Percentiles rank a stretch among this genome's conserved stretches.
These are phyloP conservation scores for Geotrichum citri-aurantii DNA, from an alignment of 1,139 yeast genomes.

Conservation along the genomic window DNA sequence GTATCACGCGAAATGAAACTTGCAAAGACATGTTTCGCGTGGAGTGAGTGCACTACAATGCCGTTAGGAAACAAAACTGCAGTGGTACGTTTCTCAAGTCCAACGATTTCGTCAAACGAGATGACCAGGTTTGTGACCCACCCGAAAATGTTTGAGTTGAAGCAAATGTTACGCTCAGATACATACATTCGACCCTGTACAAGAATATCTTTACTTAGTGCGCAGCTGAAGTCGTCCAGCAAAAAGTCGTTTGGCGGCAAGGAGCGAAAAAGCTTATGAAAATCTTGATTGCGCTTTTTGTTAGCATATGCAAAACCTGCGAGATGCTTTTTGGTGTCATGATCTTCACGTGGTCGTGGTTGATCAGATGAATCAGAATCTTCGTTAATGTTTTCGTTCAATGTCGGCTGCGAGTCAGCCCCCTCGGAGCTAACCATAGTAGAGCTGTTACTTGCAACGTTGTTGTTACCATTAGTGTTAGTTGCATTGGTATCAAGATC, in stretches of 20 bases:
- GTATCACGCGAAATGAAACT: slow-evolving; percentile 80
- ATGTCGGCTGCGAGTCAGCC: neutral
- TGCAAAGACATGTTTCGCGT: slow-evolving; percentile 68
- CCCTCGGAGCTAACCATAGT: neutral
- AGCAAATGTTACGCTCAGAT: slow-evolving; percentile 74
- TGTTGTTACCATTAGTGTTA: neutral
- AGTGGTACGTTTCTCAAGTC: slow-evolving; percentile 73
- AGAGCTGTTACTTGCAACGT: neutral
- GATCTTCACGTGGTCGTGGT: slow-evolving; percentile 24
- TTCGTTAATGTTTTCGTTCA: neutral
- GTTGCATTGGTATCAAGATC: neutral
- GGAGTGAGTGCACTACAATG: slow-evolving; percentile 62
- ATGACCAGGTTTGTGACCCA: slow-evolving; percentile 84
- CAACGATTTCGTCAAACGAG: slow-evolving; percentile 63
- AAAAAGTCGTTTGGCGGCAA: slow-evolving; percentile 67
- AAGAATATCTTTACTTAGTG: slow-evolving; percentile 77
- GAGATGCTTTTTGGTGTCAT: slow-evolving; percentile 38
- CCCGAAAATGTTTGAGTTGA: slow-evolving; percentile 86
- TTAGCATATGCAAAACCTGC: slow-evolving; percentile 51
- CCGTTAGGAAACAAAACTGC: slow-evolving; percentile 94
- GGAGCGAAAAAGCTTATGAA: slow-evolving; percentile 67
- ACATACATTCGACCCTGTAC: slow-evolving; percentile 89
- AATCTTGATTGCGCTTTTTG: slow-evolving; percentile 65
- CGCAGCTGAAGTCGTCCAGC: slow-evolving; percentile 84
- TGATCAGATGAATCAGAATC: slow-evolving; percentile 2